Evolutionary conservation across 2,329 filamentous ascomycete species (phyloP), one percentile per base, ranked within the genome.

Genomic region (Xylariaceae sp.): DNA sequence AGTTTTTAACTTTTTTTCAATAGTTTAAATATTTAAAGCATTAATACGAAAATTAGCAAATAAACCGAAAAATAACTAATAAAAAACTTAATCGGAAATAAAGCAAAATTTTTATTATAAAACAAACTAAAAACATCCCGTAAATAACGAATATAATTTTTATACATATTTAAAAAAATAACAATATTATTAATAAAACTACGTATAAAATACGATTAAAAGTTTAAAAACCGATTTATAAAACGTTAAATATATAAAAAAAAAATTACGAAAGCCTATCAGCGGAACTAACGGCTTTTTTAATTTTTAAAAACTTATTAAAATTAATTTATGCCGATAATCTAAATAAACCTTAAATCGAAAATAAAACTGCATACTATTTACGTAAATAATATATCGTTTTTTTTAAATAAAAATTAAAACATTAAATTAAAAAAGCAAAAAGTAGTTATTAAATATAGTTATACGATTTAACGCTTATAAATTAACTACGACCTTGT

Each of bases 111-210:
- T 45, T 45, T 45, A 34, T 45, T 17, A 5, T 10, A 45, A 45
- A 45, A 28, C 13, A 45, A 17, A 13, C 31, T 45, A n/a, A 34
- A 45, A 5, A 45, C 6, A n/a, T 16, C 34, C 7, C 3, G 3
- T n/a, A 45, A 45, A n/a, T 45, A 45, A 34, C 33, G 17, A 45
- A 45, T 31, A 31, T 44, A 44, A 31, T 44, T 44, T 44, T 44
- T 17, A 17, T 18, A 44, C 28, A 13, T 14, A 14, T 44, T 44
- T 28, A 28, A 44, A 36, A 33, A 45, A 36, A 45, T 45, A n/a
- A 45, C 34, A 5, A 45, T 45, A 34, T 45, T 34, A 34, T 45
- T 34, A 34, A 45, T 45, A 45, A 45, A 45, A 34, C 14, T 17
- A 5, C 17, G 17, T 17, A 33, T 45, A 34, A 14, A 18, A n/a